Percentiles rank a stretch among this genome's conserved stretches.
phyloP scores from a whole-genome alignment of 2,329 filamentous ascomycete genomes.

The Lachnellula cervina region DNA sequence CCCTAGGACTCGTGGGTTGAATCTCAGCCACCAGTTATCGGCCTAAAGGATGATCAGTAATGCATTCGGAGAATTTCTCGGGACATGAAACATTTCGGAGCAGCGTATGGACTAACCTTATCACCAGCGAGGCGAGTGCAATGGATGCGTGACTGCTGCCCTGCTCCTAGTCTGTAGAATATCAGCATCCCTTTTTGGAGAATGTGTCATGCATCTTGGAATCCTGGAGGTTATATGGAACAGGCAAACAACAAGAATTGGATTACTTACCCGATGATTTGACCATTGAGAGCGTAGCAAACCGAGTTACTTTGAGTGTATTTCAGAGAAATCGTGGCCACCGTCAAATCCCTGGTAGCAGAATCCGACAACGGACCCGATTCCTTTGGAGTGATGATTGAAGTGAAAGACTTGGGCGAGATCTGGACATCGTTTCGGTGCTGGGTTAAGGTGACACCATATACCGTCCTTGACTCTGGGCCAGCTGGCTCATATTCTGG shows the following conservation, averaged over 20 bases:
- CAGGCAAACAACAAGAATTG: neutral
- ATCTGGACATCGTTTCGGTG: constrained; percentile 90
- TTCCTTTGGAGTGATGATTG: constrained; percentile 82
- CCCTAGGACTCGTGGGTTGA: constrained; percentile 80
- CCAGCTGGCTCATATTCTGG: constrained; percentile 70
- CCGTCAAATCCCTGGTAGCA: constrained; percentile 82
- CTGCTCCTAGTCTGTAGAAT: constrained; percentile 67
- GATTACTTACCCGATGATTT: constrained; percentile 59
- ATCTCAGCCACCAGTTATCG: constrained; percentile 99
- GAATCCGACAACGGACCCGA: constrained; percentile 66
- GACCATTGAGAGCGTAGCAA: constrained; percentile 91
- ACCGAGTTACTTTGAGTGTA: constrained; percentile 99
- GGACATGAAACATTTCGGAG: neutral
- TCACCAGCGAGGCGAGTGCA: constrained; percentile 96
- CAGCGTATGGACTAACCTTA: constrained; percentile 47
- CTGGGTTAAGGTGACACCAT: constrained; percentile 83
- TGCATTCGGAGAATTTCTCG: neutral
- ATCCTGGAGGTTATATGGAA: too few species aligned
- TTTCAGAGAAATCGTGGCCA: constrained; percentile 95
- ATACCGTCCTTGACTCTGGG: constrained; percentile 80
- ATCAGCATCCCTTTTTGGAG: neutral
- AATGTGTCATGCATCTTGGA: neutral
- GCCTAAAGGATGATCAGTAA: constrained; percentile 39
- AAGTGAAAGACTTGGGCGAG: constrained; percentile 77
- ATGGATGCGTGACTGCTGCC: constrained; percentile 96